Evolutionary conservation across 1,284 basidiomycete species (phyloP).

Genomic region (Omphalotus olearius): DNA sequence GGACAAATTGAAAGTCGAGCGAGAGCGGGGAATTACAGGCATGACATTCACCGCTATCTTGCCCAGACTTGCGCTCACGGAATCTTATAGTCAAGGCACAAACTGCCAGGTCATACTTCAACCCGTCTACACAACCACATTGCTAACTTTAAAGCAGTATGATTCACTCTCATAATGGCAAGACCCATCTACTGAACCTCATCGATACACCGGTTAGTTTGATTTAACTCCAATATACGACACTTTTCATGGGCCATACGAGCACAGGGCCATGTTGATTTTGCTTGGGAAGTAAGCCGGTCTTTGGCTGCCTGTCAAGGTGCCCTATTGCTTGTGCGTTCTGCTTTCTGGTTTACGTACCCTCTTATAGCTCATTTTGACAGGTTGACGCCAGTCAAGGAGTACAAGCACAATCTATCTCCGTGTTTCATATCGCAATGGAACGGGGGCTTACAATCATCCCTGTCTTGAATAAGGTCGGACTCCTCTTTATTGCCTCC

Average conservation of each 20-base stretch:
- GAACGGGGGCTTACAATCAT: constrained; percentile 84
- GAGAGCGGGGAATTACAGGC: constrained; percentile 93
- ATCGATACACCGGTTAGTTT: constrained; percentile 88
- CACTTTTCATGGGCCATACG: background rate
- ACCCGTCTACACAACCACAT: background rate
- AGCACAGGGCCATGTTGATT: constrained; percentile 87
- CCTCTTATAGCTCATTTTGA: background rate
- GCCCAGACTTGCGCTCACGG: background rate
- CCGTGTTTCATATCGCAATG: constrained; percentile 87
- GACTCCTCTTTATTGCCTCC: constrained; percentile 12
- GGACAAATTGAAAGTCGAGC: constrained; percentile 94
- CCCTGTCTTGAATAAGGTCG: constrained; percentile 92
- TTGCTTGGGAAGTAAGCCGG: constrained; percentile 93
- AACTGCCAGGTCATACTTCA: constrained; percentile 66
- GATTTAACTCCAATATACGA: background rate
- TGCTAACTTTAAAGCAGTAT: constrained; percentile 50
- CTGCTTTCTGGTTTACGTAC: background rate
- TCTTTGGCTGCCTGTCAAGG: constrained; percentile 94
- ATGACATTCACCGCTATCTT: constrained; percentile 18
- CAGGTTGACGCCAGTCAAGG: constrained; percentile 94
- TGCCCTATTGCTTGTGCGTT: constrained; percentile 75
- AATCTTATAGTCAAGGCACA: constrained; percentile 73
- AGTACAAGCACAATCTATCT: constrained; percentile 96
- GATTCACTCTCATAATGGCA: constrained; percentile 56
- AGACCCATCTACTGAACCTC: constrained; percentile 82